Conservation (phyloP, 2,329 filamentous ascomycete species). For the Chaetomium strumarium region DNA sequence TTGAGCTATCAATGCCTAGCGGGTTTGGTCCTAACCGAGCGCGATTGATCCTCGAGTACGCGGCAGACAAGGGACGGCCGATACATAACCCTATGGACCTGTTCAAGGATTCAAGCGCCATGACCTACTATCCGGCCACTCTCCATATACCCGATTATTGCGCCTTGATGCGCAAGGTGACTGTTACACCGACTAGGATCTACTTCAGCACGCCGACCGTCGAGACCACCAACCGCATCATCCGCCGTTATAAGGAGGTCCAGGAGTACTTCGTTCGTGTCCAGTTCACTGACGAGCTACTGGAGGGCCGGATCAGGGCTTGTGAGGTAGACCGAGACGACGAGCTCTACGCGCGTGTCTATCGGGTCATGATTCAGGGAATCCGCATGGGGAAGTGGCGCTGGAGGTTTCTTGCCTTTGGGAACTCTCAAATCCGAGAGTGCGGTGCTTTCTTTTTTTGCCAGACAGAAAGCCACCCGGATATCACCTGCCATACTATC, state of each 20-base stretch:
- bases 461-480: constrained; percentile 39
- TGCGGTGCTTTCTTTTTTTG: constrained; percentile 92
- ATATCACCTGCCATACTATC: constrained; percentile 66
- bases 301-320: constrained; percentile 54
- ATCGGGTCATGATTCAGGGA: constrained; percentile 66
- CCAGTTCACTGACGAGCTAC: constrained; percentile 79
- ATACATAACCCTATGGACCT: constrained; percentile 67
- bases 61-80: constrained; percentile 56
- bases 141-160: constrained; percentile 63
- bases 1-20: constrained; percentile 35
- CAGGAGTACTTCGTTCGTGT: constrained; percentile 81
- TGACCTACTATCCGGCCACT: constrained; percentile 40
- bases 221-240: constrained; percentile 82
- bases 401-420: constrained; percentile 89
- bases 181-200: constrained; percentile 78
- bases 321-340: constrained; percentile 52
- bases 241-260: constrained; percentile 62
- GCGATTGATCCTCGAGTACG: constrained; percentile 64
- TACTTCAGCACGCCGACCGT: constrained; percentile 70
- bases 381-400: constrained; percentile 75
- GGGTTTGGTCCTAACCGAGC: constrained; percentile 44
- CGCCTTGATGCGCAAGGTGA: constrained; percentile 66
- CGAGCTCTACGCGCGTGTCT: constrained; percentile 68
- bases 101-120: constrained; percentile 51
- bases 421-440: constrained; percentile 91